These are phyloP conservation scores for Phytophthora sansomeana DNA, from an alignment of 352 stramenopile genomes.

Conservation along the genomic window DNA sequence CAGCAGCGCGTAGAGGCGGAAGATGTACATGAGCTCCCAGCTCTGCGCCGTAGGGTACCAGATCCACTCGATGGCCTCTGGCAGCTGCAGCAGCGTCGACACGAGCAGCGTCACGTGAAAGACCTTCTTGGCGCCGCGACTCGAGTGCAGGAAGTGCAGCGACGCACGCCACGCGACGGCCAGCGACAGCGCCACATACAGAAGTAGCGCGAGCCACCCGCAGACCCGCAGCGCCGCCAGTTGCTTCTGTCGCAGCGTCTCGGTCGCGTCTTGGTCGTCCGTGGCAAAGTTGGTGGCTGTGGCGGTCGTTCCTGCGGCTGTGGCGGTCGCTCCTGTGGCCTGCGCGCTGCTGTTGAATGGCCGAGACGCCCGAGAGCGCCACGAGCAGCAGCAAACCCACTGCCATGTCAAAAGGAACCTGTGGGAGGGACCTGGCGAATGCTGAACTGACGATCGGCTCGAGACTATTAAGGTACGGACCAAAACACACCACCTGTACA, in stretches of 20 bases:
- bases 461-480: slow-evolving; percentile 26
- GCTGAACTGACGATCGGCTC: slow-evolving; percentile 26
- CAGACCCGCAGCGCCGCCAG: slow-evolving; percentile 59
- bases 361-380: slow-evolving; percentile 9
- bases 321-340: slow-evolving; percentile 2
- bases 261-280: slow-evolving; percentile 13
- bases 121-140: slow-evolving; percentile 58
- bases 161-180: slow-evolving; percentile 71
- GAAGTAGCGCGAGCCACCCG: slow-evolving; percentile 61
- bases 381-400: slow-evolving; percentile 10
- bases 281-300: slow-evolving; percentile 10
- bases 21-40: slow-evolving; percentile 75
- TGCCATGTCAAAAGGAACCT: slow-evolving; percentile 14
- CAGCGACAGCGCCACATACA: slow-evolving; percentile 69
- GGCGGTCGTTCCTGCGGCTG: neutral
- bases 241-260: slow-evolving; percentile 42
- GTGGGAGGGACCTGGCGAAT: slow-evolving; percentile 17
- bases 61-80: slow-evolving; percentile 67
- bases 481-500: slow-evolving; percentile 31
- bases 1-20: slow-evolving; percentile 72
- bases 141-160: slow-evolving; percentile 68
- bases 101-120: slow-evolving; percentile 82
- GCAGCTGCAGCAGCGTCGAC: slow-evolving; percentile 71
- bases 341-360: slow-evolving; percentile 14
- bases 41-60: slow-evolving; percentile 61